Base-by-base conservation (phyloP, 805 yeast species). In the Candida golubevii region DNA sequence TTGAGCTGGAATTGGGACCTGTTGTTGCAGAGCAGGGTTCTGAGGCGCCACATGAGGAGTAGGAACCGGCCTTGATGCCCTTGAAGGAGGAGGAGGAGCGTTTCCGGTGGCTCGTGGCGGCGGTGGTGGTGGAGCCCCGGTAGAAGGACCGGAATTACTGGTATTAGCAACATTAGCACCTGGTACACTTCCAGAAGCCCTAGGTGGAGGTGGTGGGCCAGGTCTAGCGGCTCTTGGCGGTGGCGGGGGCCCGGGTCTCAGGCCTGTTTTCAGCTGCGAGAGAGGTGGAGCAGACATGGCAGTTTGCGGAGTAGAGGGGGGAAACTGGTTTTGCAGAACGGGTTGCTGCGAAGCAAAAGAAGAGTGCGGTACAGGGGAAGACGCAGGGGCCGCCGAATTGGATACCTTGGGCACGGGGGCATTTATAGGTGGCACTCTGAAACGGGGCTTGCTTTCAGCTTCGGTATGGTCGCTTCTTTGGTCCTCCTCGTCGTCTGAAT, bases 71-170 rank as follows among this genome's bases (percentile, higher is more conserved):
- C 54, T 42, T 4, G 55, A 44, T 7, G 57, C 54, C 44, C 67
- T 50, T 26, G 65, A 57, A 11, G 69, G 68, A 11, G 69, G 68
- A 4, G 68, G 67, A 2, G 66, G 64, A 13, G 55, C 42, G 11
- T 18, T 35, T 13, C 42, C 45, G n/a, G 43, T 18, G 26, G 48
- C 47, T 13, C 62, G 61, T 28, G 59, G 61, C 12, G 56, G 60
- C 3, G 56, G 45, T 18, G 51, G 41, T 46, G 49, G 36, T 47
- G 56, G 29, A 3, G 42, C 34, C 14, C 41, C 36, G 5, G 31
- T 12, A 6, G 26, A 29, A 14, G 40, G n/a, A 33, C 13, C 29
- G 30, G 6, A 33, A 32, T 45, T 38, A 46, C 46, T 30, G 13
- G 36, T 28, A 9, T 31, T 26, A 6, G 30, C 11, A 4, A 8